Percentiles rank a stretch among this genome's conserved stretches.
These are phyloP conservation scores for Fusarium haematococcum DNA, from an alignment of 2,329 filamentous ascomycete species.

Conservation along the genomic window DNA sequence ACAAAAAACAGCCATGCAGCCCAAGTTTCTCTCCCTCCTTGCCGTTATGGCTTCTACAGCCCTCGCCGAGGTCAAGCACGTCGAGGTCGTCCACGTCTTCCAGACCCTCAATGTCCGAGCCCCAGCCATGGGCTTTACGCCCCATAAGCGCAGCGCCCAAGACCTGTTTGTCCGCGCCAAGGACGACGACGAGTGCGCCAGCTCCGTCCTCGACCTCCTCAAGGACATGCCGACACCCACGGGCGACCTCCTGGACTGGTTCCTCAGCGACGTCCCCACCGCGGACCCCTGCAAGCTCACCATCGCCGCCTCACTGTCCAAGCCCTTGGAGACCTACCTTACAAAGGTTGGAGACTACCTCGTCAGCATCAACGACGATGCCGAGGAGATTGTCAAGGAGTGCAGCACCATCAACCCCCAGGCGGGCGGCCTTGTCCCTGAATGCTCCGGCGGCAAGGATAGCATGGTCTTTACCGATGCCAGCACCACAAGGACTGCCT, in stretches of 20 bases:
- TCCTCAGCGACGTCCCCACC: background rate
- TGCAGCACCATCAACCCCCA: slow-evolving; percentile 9
- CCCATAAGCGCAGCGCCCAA: slow-evolving; percentile 26
- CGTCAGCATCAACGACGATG: background rate
- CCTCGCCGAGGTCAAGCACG: slow-evolving; percentile 4
- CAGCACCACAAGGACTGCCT: slow-evolving; percentile 21
- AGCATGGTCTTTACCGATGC: slow-evolving; percentile 20
- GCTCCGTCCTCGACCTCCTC: background rate
- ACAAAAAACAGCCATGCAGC: slow-evolving; percentile 14
- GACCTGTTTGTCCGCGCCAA: background rate
- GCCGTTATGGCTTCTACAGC: slow-evolving; percentile 16
- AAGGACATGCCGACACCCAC: background rate
- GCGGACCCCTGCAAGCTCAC: slow-evolving; percentile 16
- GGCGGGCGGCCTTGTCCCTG: background rate
- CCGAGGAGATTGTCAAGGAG: slow-evolving; percentile 7
- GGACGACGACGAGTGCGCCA: background rate
- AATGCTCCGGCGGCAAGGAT: background rate
- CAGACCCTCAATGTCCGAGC: slow-evolving; percentile 24
- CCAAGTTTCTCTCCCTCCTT: slow-evolving; percentile 14
- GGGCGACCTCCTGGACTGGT: background rate
- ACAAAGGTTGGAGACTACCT: slow-evolving; percentile 13
- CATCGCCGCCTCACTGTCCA: slow-evolving; percentile 23
- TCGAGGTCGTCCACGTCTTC: slow-evolving; percentile 30
- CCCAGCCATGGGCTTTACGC: slow-evolving; percentile 12
- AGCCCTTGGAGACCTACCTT: slow-evolving; percentile 22